Conservation (phyloP, 192 early-diverging fungal genomes). For the Gorgonomyces haynaldii region DNA sequence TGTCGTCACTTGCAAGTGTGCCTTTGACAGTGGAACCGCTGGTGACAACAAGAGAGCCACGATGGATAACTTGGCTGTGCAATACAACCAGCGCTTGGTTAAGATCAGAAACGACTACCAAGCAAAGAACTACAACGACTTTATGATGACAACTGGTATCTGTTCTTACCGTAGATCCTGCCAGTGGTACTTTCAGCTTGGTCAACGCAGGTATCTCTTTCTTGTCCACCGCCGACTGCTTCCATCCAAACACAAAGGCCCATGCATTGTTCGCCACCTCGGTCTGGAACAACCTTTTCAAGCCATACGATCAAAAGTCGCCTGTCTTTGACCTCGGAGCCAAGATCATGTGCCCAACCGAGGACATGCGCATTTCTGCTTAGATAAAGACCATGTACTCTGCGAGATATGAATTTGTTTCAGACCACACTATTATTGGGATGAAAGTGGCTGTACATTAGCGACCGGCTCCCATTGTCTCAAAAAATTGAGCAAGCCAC, state of each 20-base stretch:
- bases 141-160: slow-evolving; percentile 40
- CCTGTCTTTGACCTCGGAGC: too few species aligned
- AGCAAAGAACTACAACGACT: slow-evolving; percentile 15
- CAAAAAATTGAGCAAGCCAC: too few species aligned
- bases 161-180: slow-evolving; percentile 34
- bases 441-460: too few species aligned
- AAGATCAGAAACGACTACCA: slow-evolving; percentile 23
- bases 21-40: neutral
- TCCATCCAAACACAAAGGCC: slow-evolving; percentile 33
- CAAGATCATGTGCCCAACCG: too few species aligned
- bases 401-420: too few species aligned
- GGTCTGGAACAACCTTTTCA: slow-evolving; percentile 15
- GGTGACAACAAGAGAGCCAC: slow-evolving; percentile 16
- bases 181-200: slow-evolving; percentile 17
- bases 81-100: slow-evolving; percentile 32
- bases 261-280: slow-evolving; percentile 15
- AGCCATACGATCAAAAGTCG: slow-evolving; percentile 1
- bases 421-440: too few species aligned
- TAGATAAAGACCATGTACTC: too few species aligned
- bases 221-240: slow-evolving; percentile 44
- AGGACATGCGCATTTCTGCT: too few species aligned
- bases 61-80: slow-evolving; percentile 28
- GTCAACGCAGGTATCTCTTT: slow-evolving; percentile 23
- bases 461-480: too few species aligned
- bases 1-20: slow-evolving; percentile 16